Base-by-base conservation (phyloP, 179 eudicot genomes). In the Silene vulgaris region DNA sequence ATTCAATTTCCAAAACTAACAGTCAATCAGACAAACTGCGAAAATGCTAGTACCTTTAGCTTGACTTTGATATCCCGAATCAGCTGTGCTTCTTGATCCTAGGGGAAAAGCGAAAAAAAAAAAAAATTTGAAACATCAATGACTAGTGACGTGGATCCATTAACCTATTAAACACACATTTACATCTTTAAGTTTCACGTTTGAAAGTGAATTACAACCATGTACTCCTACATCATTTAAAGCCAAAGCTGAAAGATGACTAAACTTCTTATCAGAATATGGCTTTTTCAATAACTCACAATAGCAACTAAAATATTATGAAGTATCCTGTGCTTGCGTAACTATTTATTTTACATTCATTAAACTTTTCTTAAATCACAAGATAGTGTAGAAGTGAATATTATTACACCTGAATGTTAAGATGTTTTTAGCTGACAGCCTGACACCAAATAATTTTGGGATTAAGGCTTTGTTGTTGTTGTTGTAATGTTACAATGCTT, bases 51-150 rank as follows among this genome's bases (percentile, higher is more conserved):
- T 78, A 91, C 98, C 98, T 93, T 92, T 78, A 93, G 79, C 88
- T 93, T 93, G 79, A 88, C 93, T 89, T 93, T 76, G 61, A 93
- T 93, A 85, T 90, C 98, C 74, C 86, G 78, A 74, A 93, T 88
- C 89, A 93, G 87, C 74, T 95, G 89, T 69, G 86, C 91, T 81
- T 90, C 85, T 81, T 91, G 97, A 66, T 90, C 96, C 98, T 93
- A 83, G 26, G 21, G 37, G 8, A 69, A 45, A 40, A 40, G 4
- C 26, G 26, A 23, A 23, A 23, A 69, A 61, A 35, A 35, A 1
- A 59, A n/a, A 20, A 8, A 35, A 52, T 26, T 5, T 71, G 74
- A 26, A 71, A 52, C 19, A 50, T 71, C 14, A 48, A 70, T 45
- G 19, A 70, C 8, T 71, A 48, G 35, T 19, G 14, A 6, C 13